Evolutionary conservation across 202 grass and related monocot genomes (phyloP), one percentile per base, ranked within the genome.

Genomic region (Brachypodium distachyon): DNA sequence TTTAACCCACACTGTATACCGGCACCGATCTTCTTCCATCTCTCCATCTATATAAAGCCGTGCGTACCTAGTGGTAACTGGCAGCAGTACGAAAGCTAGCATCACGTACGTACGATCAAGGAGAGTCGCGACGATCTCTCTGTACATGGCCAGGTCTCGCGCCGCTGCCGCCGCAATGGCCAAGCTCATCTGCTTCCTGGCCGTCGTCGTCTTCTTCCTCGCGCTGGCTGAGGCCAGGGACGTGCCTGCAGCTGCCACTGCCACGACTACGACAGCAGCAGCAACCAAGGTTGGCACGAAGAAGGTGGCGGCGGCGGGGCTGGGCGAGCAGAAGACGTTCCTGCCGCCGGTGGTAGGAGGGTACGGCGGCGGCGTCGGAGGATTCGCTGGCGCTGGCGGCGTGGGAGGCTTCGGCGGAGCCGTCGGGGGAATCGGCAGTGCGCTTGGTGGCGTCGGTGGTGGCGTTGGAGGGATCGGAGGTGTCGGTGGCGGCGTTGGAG

Each of bases 301-400:
- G 14, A 55, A 2, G 13, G 34, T 66, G 3, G 70, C 2, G 1
- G 22, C 36, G 2, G 50, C 5, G 0, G 52, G 40, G 16, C 25
- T 63, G 2, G 16, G 36, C 0, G 79, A 81, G 21, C 36, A 76
- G 16, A 86, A 86, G 12, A 86, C 77, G 7, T 86, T 86, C 63
- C 71, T 86, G 4, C 50, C 2, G 48, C 44, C 34, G 36, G 25
- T 74, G 10, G 72, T 36, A 12, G 71, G 74, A 52, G 74, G 82
- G 0, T 84, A 63, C 36, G 73, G 55, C 3, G 65, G 33, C 0
- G 73, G 62, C 0, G 17, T 83, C 3, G 81, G 73, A 1, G 76
- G 73, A 5, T 67, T 75, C 62, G 62, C 40, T 7, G 80, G 81
- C 12, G 23, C 29, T 1, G 65, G 25, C 0, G 73, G 53, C 0